Percentiles rank a stretch among this genome's conserved stretches.
Evolutionary conservation across 768 basidiomycete species (phyloP).

Genomic region (Tylopilus sp.): DNA sequence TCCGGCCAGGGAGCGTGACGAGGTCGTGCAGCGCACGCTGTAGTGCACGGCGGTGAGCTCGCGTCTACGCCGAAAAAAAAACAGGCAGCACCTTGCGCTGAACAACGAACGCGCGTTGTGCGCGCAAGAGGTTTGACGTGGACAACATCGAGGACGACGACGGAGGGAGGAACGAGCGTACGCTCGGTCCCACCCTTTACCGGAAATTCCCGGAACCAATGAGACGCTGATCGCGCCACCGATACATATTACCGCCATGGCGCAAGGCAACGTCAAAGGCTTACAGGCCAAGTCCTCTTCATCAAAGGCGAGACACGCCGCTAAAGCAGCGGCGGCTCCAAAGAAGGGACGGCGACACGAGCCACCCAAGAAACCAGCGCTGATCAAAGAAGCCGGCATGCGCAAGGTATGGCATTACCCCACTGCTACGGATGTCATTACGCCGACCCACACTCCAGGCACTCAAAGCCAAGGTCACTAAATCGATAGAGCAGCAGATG

Average conservation of each 20-base stretch:
- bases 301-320: slow-evolving; percentile 50
- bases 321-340: slow-evolving; percentile 63
- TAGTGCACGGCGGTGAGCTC: slow-evolving; percentile 3
- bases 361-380: slow-evolving; percentile 75
- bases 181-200: slow-evolving; percentile 3
- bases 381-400: slow-evolving; percentile 74
- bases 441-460: slow-evolving; percentile 41
- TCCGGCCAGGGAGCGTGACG: slow-evolving; percentile 51
- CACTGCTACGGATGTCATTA: not conserved
- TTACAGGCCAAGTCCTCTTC: slow-evolving; percentile 50
- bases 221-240: not conserved
- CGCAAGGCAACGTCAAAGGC: slow-evolving; percentile 86
- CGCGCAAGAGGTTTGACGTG: slow-evolving; percentile 45
- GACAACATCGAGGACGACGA: slow-evolving; percentile 39
- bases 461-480: slow-evolving; percentile 87
- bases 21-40: slow-evolving; percentile 79
- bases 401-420: slow-evolving; percentile 56
- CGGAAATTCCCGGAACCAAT: slow-evolving; percentile 25
- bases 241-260: slow-evolving; percentile 40
- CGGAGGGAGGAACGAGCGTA: slow-evolving; percentile 4
- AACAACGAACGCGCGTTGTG: slow-evolving; percentile 47
- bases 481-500: slow-evolving; percentile 90
- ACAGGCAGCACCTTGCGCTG: slow-evolving; percentile 42
- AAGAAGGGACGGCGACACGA: slow-evolving; percentile 80
- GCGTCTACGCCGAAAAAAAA: not conserved